A percentile compares a stretch with the other conserved stretches of the same genome.
phyloP scores from a whole-genome alignment of 495 filamentous ascomycete species.

The Letharia columbiana region DNA sequence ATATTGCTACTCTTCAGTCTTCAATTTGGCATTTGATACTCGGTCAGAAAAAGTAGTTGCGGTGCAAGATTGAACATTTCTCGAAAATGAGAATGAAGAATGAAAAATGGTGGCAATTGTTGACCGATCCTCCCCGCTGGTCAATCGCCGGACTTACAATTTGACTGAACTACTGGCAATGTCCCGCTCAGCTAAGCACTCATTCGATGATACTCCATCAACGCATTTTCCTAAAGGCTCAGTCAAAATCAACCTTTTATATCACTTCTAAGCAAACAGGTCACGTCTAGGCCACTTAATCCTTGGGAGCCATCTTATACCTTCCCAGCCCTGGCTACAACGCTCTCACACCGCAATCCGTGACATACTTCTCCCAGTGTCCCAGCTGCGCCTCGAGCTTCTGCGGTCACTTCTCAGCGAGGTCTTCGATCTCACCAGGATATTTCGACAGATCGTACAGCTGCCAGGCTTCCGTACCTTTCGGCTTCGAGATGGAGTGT shows the following conservation, averaged over 20 bases:
- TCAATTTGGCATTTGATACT: not conserved
- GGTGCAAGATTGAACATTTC: too few species aligned
- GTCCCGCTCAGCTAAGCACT: not conserved
- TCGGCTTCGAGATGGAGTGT: slow-evolving; percentile 42
- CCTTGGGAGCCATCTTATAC: not conserved
- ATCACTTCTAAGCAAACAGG: not conserved
- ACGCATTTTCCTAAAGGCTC: not conserved
- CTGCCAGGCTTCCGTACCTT: slow-evolving; percentile 43
- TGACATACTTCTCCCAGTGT: not conserved
- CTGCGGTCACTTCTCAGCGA: not conserved
- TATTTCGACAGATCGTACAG: slow-evolving; percentile 37
- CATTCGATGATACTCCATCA: not conserved
- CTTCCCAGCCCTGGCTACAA: not conserved
- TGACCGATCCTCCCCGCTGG: too few species aligned
- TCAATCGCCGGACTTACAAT: too few species aligned
- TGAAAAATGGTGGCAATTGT: too few species aligned
- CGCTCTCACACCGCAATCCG: not conserved
- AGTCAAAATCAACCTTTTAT: not conserved
- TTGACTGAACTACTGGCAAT: too few species aligned
- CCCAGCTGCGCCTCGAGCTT: slow-evolving; percentile 4
- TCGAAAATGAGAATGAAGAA: too few species aligned
- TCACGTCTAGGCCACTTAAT: not conserved
- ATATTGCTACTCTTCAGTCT: too few species aligned
- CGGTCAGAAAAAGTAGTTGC: too few species aligned
- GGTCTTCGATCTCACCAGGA: not conserved